Conservation (phyloP, 768 basidiomycete genomes). For the Russula sp. region DNA sequence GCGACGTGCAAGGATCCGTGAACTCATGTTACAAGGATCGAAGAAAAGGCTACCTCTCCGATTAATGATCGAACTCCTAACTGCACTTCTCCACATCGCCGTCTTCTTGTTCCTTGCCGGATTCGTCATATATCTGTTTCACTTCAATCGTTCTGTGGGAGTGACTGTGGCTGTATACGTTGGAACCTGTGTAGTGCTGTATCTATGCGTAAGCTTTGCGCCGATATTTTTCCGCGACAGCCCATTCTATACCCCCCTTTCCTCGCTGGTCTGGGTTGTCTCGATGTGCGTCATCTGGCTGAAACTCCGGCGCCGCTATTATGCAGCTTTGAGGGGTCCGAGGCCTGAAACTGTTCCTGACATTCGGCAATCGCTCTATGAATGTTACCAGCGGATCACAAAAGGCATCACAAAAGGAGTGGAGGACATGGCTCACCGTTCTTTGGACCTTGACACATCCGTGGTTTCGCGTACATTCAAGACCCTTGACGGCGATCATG, state of each 20-base stretch:
- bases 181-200: neutral
- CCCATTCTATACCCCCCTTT: no score
- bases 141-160: neutral
- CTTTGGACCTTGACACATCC: no score
- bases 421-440: neutral
- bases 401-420: neutral
- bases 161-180: neutral
- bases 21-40: neutral
- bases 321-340: no score
- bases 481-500: no score
- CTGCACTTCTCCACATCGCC: constrained; percentile 1
- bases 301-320: neutral
- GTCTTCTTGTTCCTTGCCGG: neutral
- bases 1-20: constrained; percentile 6
- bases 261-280: neutral
- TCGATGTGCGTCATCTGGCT: neutral
- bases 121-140: neutral
- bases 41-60: neutral
- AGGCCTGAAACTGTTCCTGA: no score
- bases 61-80: neutral
- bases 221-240: neutral
- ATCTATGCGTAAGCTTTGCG: neutral
- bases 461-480: no score
- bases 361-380: neutral
- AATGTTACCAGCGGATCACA: neutral